Evolutionary conservation across 1,284 basidiomycete species (phyloP).

Genomic region (Ganoderma lingzhi): DNA sequence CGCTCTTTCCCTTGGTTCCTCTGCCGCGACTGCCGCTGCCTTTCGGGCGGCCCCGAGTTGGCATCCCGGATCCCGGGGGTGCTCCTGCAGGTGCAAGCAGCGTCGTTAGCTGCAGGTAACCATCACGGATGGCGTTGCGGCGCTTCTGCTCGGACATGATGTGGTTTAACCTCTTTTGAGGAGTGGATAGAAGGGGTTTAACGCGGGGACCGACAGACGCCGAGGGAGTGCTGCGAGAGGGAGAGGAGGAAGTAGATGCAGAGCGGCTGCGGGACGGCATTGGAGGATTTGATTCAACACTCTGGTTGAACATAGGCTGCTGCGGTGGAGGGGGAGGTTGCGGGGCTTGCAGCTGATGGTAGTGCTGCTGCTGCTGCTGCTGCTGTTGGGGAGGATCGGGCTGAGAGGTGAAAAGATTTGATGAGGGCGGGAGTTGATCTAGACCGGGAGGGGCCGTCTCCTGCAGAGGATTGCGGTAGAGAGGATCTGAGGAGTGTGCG

Average conservation of each 20-base stretch:
- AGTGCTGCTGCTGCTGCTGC: neutral
- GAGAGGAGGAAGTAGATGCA: slow-evolving; percentile 32
- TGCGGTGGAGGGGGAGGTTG: slow-evolving; percentile 12
- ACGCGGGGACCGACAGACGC: slow-evolving; percentile 27
- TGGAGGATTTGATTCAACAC: slow-evolving; percentile 22
- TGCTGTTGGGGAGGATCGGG: slow-evolving; percentile 10
- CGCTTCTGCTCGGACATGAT: slow-evolving; percentile 94
- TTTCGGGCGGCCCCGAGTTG: slow-evolving; percentile 79
- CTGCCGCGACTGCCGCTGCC: slow-evolving; percentile 63
- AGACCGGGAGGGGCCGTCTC: slow-evolving; percentile 31
- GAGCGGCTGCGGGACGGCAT: slow-evolving; percentile 25
- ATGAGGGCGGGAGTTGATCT: slow-evolving; percentile 26
- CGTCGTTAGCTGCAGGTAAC: slow-evolving; percentile 84
- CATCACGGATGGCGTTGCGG: slow-evolving; percentile 88
- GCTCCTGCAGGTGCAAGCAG: slow-evolving; percentile 79
- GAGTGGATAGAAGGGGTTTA: slow-evolving; percentile 78
- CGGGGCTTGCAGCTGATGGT: slow-evolving; percentile 10
- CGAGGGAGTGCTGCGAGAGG: slow-evolving; percentile 29
- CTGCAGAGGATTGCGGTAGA: slow-evolving; percentile 31
- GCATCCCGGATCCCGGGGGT: slow-evolving; percentile 70
- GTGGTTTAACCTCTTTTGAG: slow-evolving; percentile 93
- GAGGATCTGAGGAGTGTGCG: slow-evolving; percentile 17
- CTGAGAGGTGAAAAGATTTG: slow-evolving; percentile 25
- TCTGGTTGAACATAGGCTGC: slow-evolving; percentile 10
- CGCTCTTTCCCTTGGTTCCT: slow-evolving; percentile 77